A percentile compares a stretch with the other conserved stretches of the same genome.
phyloP scores from a whole-genome alignment of 202 grass and related monocot species.

The Eragrostis tef region DNA sequence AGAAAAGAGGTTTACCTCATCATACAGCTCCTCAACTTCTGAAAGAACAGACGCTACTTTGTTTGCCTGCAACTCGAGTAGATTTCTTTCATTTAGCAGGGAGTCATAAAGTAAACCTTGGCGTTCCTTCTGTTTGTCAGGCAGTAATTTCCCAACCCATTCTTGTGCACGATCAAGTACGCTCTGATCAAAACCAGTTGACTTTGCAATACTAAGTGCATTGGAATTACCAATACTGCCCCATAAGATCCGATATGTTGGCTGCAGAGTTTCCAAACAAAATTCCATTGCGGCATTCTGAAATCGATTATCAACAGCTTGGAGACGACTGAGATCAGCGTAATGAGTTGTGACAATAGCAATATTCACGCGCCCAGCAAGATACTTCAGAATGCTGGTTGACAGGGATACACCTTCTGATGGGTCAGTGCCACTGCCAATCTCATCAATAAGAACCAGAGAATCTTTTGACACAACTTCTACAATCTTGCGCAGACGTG shows the following conservation, averaged over 20 bases:
- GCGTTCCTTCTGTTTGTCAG: constrained; percentile 71
- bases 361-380: constrained; percentile 53
- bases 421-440: constrained; percentile 77
- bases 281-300: constrained; percentile 91
- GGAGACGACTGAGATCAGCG: constrained; percentile 66
- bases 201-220: constrained; percentile 75
- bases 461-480: constrained; percentile 62
- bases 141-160: constrained; percentile 67
- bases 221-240: constrained; percentile 74
- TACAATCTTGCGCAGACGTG: constrained; percentile 68
- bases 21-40: constrained; percentile 52
- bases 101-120: constrained; percentile 77
- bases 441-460: constrained; percentile 79
- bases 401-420: constrained; percentile 85
- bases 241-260: constrained; percentile 75
- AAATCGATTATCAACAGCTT: constrained; percentile 58
- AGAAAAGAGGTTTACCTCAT: constrained; percentile 51
- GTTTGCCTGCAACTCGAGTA: constrained; percentile 62
- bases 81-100: constrained; percentile 56
- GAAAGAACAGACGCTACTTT: constrained; percentile 69
- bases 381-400: constrained; percentile 74
- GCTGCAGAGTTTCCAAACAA: constrained; percentile 67
- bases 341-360: constrained; percentile 79
- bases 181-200: constrained; percentile 75
- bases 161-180: constrained; percentile 61